Percentiles rank a stretch among this genome's conserved stretches.
Evolutionary conservation across 345 rosid species (phyloP).

Genomic region (Pugionium cornutum): DNA sequence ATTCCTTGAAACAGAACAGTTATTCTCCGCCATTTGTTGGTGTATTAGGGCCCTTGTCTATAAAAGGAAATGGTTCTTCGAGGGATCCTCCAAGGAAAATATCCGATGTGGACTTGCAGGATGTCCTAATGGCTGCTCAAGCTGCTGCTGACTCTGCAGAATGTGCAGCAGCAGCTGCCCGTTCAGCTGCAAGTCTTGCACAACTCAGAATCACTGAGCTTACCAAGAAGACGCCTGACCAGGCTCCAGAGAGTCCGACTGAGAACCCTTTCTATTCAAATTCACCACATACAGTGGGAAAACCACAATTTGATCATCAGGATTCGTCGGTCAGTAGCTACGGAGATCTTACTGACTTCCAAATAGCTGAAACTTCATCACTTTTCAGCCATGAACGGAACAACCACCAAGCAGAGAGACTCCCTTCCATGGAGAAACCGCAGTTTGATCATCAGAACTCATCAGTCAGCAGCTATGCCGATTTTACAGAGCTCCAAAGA

Average conservation of each 20-base stretch:
- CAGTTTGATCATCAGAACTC: slow-evolving; percentile 50
- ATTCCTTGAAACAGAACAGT: slow-evolving; percentile 14
- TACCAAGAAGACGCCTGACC: slow-evolving; percentile 53
- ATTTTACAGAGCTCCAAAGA: slow-evolving; percentile 31
- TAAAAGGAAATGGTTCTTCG: slow-evolving; percentile 27
- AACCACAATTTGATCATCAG: slow-evolving; percentile 32
- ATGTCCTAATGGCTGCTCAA: slow-evolving; percentile 83
- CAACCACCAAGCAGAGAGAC: slow-evolving; percentile 39
- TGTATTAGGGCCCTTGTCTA: slow-evolving; percentile 8
- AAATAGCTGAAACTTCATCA: slow-evolving; percentile 43
- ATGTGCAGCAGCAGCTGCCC: slow-evolving; percentile 89
- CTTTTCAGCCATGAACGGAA: slow-evolving; percentile 21
- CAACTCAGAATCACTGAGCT: slow-evolving; percentile 76
- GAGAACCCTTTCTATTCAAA: slow-evolving; percentile 65
- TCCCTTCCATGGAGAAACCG: slow-evolving; percentile 36
- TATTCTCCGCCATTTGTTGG: slow-evolving; percentile 26
- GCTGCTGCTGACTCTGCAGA: slow-evolving; percentile 93
- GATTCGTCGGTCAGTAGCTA: slow-evolving; percentile 58
- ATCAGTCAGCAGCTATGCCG: slow-evolving; percentile 58
- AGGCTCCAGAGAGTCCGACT: slow-evolving; percentile 36
- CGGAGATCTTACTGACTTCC: slow-evolving; percentile 31
- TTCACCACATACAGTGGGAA: slow-evolving; percentile 23
- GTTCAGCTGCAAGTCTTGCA: slow-evolving; percentile 90
- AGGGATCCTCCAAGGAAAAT: slow-evolving; percentile 45
- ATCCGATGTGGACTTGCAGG: slow-evolving; percentile 64